Base-by-base conservation (phyloP, 2,329 filamentous ascomycete species). In the Xylogone sp. region DNA sequence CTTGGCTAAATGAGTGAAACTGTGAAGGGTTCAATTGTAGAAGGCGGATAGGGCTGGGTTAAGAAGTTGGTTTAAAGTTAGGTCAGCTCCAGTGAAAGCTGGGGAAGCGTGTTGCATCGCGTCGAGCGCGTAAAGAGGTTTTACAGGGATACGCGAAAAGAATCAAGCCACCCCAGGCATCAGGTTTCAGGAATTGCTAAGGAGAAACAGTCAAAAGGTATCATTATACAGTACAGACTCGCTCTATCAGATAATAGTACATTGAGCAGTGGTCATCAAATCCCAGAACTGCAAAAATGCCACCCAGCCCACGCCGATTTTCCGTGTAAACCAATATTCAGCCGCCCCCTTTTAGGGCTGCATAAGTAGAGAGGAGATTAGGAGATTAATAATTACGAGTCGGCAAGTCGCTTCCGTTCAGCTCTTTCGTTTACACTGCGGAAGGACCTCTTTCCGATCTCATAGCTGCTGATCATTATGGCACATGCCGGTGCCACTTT, bases 401-500 rank as follows among this genome's bases (percentile, higher is more conserved):
- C 34, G 34, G 34, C 45, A 45, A 31, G 43, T 42, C 53, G 43
- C 34, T 63, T 65, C 43, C 53, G 51, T 52, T 66, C 61, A 16
- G 58, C 60, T 49, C 60, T 74, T 60, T 84, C 78, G 59, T 97
- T 97, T 46, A 90, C 82, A 10, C 81, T 79, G 49, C 83, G 78
- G 29, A 95, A 95, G 67, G 88, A 85, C 68, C 88, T 86, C 77
- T 99, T 99, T 47, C 94, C 92, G 34, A 97, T 82, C 70, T 99
- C 94, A 69, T 97, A 99, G 66, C 87, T 96, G 67, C 90, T 95
- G 66, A 99, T 97, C 94, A 99, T 99, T 67, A 99, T 97, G 22
- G 94, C 94, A 70, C 94, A 99, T 0, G 93, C 90, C 1, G 94
- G 94, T 1, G 94, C 93, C 4, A 99, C 92, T 68, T 97, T 97